Base-by-base conservation (phyloP, 768 basidiomycete genomes). In the Imleria badia region DNA sequence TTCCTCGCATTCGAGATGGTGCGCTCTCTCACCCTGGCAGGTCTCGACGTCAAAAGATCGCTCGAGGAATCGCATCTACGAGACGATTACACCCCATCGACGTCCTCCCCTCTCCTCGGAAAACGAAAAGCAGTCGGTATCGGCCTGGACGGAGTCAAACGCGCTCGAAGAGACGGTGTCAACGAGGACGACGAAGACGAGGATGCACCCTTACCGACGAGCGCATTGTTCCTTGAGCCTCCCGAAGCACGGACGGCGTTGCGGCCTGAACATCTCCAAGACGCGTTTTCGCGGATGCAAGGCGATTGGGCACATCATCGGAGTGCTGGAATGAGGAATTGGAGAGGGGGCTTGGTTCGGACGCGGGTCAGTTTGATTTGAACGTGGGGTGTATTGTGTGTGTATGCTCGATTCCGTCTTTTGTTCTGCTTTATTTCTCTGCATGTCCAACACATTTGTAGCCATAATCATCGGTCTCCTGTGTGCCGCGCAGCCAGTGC, bases 1-100 rank as follows among this genome's bases (percentile, higher is more conserved):
- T 98, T 98, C 75, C 84, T 98, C 41, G 89, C 93, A 1, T 98
- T 96, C 72, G 95, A 98, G 71, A 94, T 96, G 87, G 94, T 98
- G 30, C 87, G 94, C 47, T 91, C 92, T 3, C 81, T 98, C 45
- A 94, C 93, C 0, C 80, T 96, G 39, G 91, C 90, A 1, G 95
- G 92, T 3, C 80, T 94, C 35, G 83, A 87, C 30, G 87, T 94
- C 63, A 92, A 92, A 72, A 86, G 83, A 60, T 79, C 86, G 4
- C 75, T 91, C 35, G 89, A 90, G 67, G 86, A 91, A 54, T 81
- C 85, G 3, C 80, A 82, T 60, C 72, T 87, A 10, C 77, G 80
- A 4, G 89, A 87, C 47, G 84, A 85, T 55, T 85, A 85, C 55
- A 73, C 79, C 3, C 68, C 66, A 0, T 67, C 67, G 4, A 59